Base-by-base conservation (phyloP, 1,284 basidiomycete genomes). In the Naganishia albida region DNA sequence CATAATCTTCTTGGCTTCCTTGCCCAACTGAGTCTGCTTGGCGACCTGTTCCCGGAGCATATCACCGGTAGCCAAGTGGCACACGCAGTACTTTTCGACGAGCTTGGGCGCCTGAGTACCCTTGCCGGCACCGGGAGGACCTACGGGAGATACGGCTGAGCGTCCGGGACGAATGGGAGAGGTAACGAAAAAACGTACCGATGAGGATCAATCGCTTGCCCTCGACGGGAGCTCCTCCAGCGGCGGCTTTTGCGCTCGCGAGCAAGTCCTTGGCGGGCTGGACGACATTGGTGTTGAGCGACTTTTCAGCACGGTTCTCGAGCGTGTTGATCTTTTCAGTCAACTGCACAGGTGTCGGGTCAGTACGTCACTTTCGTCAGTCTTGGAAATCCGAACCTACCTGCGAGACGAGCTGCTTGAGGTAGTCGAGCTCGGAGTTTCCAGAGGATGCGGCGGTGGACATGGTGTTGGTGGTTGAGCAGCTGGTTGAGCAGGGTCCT, bases 1-100 rank as follows among this genome's bases (percentile, higher is more conserved):
- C 91, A 99, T 98, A 79, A 98, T 89, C 81, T 94, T 93, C 85
- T 99, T 98, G 40, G 95, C 95, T 74, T 91, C 86, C 64, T 89
- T 82, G 69, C 95, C 95, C 55, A 99, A 85, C 46, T 86, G 82
- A 6, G 95, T 97, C 82, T 95, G 89, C 77, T 88, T 82, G 50
- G 86, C 74, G 66, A 99, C 93, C 80, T 99, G 93, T 70, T 94
- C 91, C 55, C 95, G 90, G 66, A 99, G 84, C 92, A 99, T 96
- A 83, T 99, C 95, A 43, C 95, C 95, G 34, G 95, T 99, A 38
- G 95, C 94, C 71, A 99, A 84, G 82, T 99, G 95, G 84, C 95
- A 99, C 62, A 99, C 87, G 77, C 91, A 93, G 84, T 90, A 99
- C 77, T 91, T 86, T 70, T 93, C 88, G 60, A 89, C 86, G 80